Base-by-base conservation (phyloP, 2,329 filamentous ascomycete genomes). In the Verticillium isaacii region DNA sequence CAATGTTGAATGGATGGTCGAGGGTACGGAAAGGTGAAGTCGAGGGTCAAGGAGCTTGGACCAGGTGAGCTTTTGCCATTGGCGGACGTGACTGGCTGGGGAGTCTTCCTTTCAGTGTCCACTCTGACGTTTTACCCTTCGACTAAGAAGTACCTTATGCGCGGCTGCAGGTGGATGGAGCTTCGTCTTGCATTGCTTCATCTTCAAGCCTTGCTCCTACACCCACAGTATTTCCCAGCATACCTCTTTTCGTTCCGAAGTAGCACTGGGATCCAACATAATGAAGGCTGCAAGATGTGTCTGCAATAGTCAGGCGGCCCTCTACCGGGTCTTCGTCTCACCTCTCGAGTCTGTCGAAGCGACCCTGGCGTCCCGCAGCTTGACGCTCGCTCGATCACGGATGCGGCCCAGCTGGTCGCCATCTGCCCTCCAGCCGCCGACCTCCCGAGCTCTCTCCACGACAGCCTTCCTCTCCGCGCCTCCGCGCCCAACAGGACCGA, bases 281-380 rank as follows among this genome's bases (percentile, higher is more conserved):
- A 82, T 82, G 79, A 75, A 67, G 62, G 64, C 69, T 60, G 62
- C 73, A 29, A 62, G 66, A 60, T 81, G 78, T 64, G 66, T 80
- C 52, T 78, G 77, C 69, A 78, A 75, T 65, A 75, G 80, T 59
- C 75, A 77, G n/a, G 67, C 73, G 39, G 79, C 80, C 63, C 76
- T 85, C 5, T 75, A 78, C 56, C 73, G 76, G 60, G 77, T 82
- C 57, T 82, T 84, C 66, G 65, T 83, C 66, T 72, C 73, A 56
- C 74, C 74, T 59, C 67, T 70, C 65, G 70, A 74, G 60, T 68
- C 64, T 52, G 65, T 65, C 56, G 69, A 71, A 63, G 60, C 65
- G 50, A 59, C 65, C 23, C 60, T 73, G 56, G 60, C 45, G 12
- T 25, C 67, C 39, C 66, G 69, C 45, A 65, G 68, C 62, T 62